A percentile compares a stretch with the other conserved stretches of the same genome.
These are phyloP conservation scores for Mortierella polycephala DNA, from an alignment of 371 early-diverging fungal species.

Conservation along the genomic window DNA sequence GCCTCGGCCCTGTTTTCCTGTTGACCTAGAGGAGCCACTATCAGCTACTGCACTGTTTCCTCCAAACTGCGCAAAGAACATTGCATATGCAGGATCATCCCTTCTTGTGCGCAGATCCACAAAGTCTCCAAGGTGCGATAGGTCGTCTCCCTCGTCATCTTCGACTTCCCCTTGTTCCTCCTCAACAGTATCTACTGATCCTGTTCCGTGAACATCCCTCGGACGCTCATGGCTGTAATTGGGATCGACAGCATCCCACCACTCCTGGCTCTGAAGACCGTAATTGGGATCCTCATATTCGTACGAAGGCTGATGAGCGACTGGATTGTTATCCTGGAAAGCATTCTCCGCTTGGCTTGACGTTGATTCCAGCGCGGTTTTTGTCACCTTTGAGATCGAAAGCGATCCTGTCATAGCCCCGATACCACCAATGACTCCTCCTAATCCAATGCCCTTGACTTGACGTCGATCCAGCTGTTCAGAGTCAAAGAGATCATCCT, in stretches of 20 bases:
- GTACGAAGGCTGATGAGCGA: conserved; percentile 1
- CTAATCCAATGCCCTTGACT: conserved; percentile 45
- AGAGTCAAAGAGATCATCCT: conserved; percentile 41
- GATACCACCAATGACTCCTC: conserved; percentile 49
- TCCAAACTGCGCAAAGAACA: conserved; percentile 44
- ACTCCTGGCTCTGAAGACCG: conserved; percentile 32
- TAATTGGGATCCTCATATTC: conserved; percentile 32
- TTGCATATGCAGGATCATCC: conserved; percentile 30
- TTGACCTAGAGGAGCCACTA: neutral
- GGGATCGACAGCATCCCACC: conserved; percentile 22
- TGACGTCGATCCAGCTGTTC: conserved; percentile 42
- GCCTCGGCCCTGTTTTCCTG: conserved; percentile 7
- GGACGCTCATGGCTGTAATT: neutral
- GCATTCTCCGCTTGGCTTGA: neutral
- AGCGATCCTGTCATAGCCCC: conserved; percentile 45
- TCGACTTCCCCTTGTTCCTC: neutral
- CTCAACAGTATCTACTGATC: neutral
- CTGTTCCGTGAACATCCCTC: neutral
- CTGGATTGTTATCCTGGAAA: neutral
- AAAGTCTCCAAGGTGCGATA: conserved; percentile 37
- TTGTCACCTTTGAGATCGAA: conserved; percentile 23
- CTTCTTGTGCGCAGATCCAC: conserved; percentile 32
- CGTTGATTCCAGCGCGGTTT: neutral
- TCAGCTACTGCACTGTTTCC: neutral
- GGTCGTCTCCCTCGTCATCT: conserved; percentile 5